A percentile compares a stretch with the other conserved stretches of the same genome.
These are phyloP conservation scores for Vigna reflexopilosa DNA, from an alignment of 306 rosid genomes.

Conservation along the genomic window DNA sequence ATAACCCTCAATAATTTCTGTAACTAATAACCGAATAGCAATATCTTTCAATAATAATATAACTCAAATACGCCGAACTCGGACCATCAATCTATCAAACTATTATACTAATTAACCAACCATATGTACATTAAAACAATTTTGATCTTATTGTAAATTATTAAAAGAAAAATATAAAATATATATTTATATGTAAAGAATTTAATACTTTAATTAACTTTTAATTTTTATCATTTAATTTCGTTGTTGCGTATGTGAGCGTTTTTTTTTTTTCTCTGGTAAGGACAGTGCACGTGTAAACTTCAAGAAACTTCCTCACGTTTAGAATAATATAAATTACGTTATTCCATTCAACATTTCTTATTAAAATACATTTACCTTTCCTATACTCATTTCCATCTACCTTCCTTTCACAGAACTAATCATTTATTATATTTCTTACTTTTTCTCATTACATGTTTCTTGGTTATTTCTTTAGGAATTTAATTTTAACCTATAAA, in stretches of 20 bases:
- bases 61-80: too few species aligned
- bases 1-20: too few species aligned
- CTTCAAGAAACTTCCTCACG: constrained; percentile 21
- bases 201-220: background rate
- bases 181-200: background rate
- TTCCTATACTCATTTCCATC: background rate
- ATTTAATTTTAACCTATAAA: too few species aligned
- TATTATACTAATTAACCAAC: too few species aligned
- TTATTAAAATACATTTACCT: background rate
- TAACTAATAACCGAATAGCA: too few species aligned
- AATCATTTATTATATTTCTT: background rate
- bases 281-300: background rate
- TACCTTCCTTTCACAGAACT: background rate
- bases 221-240: background rate
- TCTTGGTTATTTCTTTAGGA: too few species aligned
- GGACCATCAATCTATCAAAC: too few species aligned
- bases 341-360: background rate
- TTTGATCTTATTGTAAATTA: background rate
- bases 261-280: background rate
- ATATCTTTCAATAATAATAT: too few species aligned
- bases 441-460: background rate
- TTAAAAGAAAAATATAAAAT: background rate
- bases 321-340: background rate
- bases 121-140: background rate
- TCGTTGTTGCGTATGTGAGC: background rate